These are phyloP conservation scores for Penicillium sp. DNA, from an alignment of 2,329 filamentous ascomycete species.

Conservation along the genomic window DNA sequence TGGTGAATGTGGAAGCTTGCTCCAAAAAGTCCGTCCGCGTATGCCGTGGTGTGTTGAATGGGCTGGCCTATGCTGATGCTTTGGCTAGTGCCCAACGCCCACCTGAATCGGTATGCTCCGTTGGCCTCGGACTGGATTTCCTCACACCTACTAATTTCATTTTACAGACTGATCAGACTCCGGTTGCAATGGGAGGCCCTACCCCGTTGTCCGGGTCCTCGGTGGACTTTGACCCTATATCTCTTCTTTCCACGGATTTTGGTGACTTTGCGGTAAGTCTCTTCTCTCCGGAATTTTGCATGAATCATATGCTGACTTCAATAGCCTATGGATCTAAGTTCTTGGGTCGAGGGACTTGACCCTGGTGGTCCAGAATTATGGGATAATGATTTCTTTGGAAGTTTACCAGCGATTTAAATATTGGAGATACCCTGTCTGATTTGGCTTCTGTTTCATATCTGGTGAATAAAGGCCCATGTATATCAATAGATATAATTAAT, in stretches of 20 bases:
- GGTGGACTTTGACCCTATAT: conserved; percentile 26
- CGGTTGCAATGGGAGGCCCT: conserved; percentile 8
- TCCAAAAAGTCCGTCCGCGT: conserved; percentile 24
- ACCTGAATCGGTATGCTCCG: conserved; percentile 16
- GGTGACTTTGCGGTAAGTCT: conserved; percentile 27
- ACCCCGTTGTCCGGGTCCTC: conserved; percentile 17
- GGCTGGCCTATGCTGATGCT: conserved; percentile 23
- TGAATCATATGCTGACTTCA: conserved; percentile 9
- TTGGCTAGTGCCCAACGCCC: conserved; percentile 16
- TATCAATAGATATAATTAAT: background rate
- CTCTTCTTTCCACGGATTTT: conserved; percentile 22
- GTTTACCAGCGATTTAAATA: conserved; percentile 7
- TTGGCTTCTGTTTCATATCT: background rate
- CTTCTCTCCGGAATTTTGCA: background rate
- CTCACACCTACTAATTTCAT: background rate
- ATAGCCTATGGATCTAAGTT: conserved; percentile 32
- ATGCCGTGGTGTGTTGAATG: conserved; percentile 25
- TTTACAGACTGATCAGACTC: conserved; percentile 9
- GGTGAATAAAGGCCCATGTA: background rate
- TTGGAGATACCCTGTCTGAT: background rate
- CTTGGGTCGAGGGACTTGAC: conserved; percentile 31
- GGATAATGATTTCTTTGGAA: conserved; percentile 27
- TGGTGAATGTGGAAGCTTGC: conserved; percentile 23
- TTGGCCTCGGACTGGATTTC: background rate
- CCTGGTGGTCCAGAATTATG: conserved; percentile 27